Evolutionary conservation across 2,329 filamentous ascomycete species (phyloP).

Genomic region (Hirsutella minnesotensis): DNA sequence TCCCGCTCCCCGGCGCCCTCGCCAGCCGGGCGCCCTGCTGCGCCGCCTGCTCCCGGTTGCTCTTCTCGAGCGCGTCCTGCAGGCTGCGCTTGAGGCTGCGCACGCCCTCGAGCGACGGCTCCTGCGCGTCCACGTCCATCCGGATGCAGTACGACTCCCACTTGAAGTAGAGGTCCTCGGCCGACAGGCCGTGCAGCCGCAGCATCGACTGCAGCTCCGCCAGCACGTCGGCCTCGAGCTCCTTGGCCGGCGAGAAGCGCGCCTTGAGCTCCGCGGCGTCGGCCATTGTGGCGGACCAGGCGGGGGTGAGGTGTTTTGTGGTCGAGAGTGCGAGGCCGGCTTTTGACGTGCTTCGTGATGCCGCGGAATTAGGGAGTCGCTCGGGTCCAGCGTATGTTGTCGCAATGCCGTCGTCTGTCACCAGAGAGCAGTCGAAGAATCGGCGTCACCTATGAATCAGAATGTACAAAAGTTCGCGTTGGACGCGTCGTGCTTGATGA

Average conservation of each 20-base stretch:
- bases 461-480: not conserved
- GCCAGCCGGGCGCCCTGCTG: conserved; percentile 27
- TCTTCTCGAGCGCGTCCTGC: conserved; percentile 72
- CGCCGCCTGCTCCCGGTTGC: conserved; percentile 43
- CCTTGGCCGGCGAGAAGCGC: conserved; percentile 23
- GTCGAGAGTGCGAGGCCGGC: not conserved
- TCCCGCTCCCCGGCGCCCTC: conserved; percentile 14
- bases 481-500: not conserved
- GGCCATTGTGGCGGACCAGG: conserved; percentile 18
- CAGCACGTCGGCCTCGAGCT: conserved; percentile 66
- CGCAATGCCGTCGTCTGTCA: no score
- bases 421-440: no score
- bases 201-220: conserved; percentile 77
- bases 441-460: not conserved
- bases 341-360: no score
- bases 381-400: no score
- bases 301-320: not conserved
- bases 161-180: conserved; percentile 91
- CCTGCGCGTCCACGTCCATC: conserved; percentile 70
- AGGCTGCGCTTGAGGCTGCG: conserved; percentile 77
- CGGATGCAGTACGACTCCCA: conserved; percentile 98
- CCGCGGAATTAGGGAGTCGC: no score
- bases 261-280: conserved; percentile 20
- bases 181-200: conserved; percentile 66
- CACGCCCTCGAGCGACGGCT: conserved; percentile 55